Percentiles rank a stretch among this genome's conserved stretches.
phyloP scores from a whole-genome alignment of 306 rosid genomes.

The Trichosanthes cucumerina region DNA sequence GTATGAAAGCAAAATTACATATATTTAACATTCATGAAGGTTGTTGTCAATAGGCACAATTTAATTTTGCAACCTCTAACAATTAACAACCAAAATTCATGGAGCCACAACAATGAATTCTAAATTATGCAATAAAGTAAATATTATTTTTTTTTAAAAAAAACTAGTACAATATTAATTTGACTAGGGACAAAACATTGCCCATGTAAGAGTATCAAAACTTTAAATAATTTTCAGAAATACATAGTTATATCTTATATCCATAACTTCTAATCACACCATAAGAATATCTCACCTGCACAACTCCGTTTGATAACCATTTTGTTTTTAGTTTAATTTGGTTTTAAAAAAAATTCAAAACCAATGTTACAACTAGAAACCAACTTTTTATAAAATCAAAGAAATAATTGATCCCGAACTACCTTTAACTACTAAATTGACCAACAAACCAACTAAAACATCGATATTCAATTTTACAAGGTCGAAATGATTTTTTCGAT shows the following conservation, averaged over 20 bases:
- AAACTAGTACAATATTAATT: neutral
- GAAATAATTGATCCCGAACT: neutral
- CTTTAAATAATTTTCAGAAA: neutral
- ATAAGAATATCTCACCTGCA: neutral
- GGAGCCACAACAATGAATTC: neutral
- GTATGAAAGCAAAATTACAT: neutral
- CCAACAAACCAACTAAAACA: too few species aligned
- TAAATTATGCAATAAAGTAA: neutral
- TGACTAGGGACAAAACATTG: neutral
- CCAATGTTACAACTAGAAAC: neutral
- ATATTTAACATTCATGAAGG: neutral
- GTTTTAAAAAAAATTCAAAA: neutral
- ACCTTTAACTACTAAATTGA: neutral
- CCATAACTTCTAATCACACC: neutral
- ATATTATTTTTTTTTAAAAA: neutral
- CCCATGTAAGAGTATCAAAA: neutral
- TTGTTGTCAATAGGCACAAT: neutral
- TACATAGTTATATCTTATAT: neutral
- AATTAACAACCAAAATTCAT: neutral
- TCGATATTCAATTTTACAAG: too few species aligned
- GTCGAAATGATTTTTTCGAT: neutral
- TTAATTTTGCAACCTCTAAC: neutral
- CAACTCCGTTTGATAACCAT: too few species aligned
- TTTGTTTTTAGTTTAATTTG: neutral
- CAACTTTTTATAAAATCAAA: neutral